Evolutionary conservation across 176 grass and related monocot species (phyloP), one percentile per base, ranked within the genome.

Genomic region (Leersia perrieri): DNA sequence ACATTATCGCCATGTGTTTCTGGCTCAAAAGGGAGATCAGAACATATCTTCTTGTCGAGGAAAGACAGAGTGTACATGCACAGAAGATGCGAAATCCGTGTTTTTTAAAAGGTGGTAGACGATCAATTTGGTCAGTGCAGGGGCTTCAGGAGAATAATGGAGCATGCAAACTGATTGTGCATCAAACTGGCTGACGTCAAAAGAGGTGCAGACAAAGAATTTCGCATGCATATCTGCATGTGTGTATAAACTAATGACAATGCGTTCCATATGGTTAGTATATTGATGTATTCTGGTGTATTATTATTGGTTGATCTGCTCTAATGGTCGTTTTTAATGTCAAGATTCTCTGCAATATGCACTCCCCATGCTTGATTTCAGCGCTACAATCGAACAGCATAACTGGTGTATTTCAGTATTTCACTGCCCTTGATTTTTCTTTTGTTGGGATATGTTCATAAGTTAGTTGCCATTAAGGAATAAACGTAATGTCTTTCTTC

Each of bases 181-280:
- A 6, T 14, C 41, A 14, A n/a, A 42, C 38, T 12, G 18, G 18
- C 76, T 34, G 76, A 68, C 70, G 62, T 75, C 33, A 3, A 75
- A 81, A 87, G 44, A 75, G 70, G 76, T 12, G 8, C 41, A 41
- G 18, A 36, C 11, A 65, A 57, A 60, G 31, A 30, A 76, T 20
- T 36, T 28, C 2, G 34, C 57, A 36, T 13, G 55, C 33, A 11
- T 30, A 42, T 31, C 16, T 41, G 61, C 34, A 15, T 20, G 60
- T 9, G 34, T 73, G 14, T 5, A 20, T 25, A 60, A 60, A 69
- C n/a, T 47, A 34, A 6, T 57, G 51, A n/a, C 36, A 34, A 23
- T 0, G 2, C 10, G 31, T 55, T 75, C 49, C 51, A 31, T 31
- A 60, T 31, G 38, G 10, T 29, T 12, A 9, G 28, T 20, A 29